phyloP scores from a whole-genome alignment of 306 rosid genomes.

The Alnus glutinosa region DNA sequence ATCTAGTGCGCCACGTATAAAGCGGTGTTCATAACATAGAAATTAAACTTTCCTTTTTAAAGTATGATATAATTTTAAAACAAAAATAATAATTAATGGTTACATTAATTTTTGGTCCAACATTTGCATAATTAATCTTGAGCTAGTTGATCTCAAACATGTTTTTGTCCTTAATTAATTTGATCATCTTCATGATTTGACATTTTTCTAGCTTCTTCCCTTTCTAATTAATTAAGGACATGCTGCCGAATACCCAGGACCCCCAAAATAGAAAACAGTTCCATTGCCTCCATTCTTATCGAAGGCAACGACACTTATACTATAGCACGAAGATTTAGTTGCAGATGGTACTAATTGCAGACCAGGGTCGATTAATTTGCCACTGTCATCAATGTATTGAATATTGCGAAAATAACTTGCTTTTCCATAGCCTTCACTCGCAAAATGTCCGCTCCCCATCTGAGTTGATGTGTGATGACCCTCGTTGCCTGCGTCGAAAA shows the following conservation, averaged over 20 bases:
- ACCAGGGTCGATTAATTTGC: background rate
- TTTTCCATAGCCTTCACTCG: slow-evolving; percentile 16
- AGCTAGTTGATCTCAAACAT: too few relatives aligned
- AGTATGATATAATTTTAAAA: too few relatives aligned
- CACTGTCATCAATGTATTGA: background rate
- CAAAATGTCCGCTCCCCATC: slow-evolving; percentile 40
- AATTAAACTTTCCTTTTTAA: too few relatives aligned
- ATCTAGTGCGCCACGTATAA: too few relatives aligned
- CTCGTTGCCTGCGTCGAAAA: background rate
- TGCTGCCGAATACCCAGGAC: slow-evolving; percentile 17
- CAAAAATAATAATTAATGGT: too few relatives aligned
- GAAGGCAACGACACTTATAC: background rate
- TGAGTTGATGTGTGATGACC: slow-evolving; percentile 30
- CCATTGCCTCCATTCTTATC: background rate
- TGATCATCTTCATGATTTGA: too few relatives aligned
- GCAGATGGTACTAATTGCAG: background rate
- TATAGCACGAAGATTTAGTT: slow-evolving; percentile 28
- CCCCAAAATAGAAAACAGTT: slow-evolving; percentile 23
- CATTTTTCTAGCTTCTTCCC: too few relatives aligned
- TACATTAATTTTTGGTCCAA: too few relatives aligned
- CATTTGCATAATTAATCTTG: too few relatives aligned
- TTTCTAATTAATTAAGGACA: slow-evolving; percentile 2
- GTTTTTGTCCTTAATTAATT: too few relatives aligned
- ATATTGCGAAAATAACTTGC: slow-evolving; percentile 26
- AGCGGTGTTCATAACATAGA: too few relatives aligned